These are phyloP conservation scores for Chaetothyriales sp. DNA, from an alignment of 2,329 filamentous ascomycete genomes.

Conservation along the genomic window DNA sequence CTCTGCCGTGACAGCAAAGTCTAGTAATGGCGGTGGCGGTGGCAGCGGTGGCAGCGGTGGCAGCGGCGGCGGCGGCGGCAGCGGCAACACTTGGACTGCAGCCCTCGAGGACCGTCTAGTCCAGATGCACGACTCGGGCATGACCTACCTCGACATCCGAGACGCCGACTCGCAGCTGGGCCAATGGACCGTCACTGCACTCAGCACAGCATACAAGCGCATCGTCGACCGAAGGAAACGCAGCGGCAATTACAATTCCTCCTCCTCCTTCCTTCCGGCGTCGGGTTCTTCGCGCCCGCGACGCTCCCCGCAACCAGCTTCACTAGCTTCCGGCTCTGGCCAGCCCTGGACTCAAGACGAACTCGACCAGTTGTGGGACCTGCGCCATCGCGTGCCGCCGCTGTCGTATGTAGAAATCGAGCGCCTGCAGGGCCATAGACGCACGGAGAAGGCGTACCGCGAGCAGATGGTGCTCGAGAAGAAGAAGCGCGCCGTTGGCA, in stretches of 20 bases:
- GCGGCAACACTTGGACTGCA: not conserved
- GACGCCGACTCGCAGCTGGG: not conserved
- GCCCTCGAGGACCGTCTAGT: not conserved
- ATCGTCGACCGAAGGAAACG: not conserved
- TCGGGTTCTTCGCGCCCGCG: not conserved
- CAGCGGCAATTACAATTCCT: not conserved
- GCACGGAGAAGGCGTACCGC: slow-evolving; percentile 1
- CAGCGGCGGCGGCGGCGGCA: too few species aligned
- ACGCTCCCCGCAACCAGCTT: not conserved
- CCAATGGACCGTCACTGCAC: not conserved
- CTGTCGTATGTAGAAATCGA: not conserved
- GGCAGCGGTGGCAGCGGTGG: not conserved
- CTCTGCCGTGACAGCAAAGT: not conserved
- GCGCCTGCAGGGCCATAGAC: not conserved
- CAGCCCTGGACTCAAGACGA: not conserved
- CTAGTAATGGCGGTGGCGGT: too few species aligned
- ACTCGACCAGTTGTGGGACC: not conserved
- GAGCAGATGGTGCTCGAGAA: slow-evolving; percentile 1
- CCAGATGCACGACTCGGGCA: not conserved
- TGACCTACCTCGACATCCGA: not conserved
- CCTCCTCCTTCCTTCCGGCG: not conserved
- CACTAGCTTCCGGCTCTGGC: not conserved
- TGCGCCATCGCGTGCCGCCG: not conserved
- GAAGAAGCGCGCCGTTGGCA: not conserved
- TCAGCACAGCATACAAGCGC: not conserved